Conservation (phyloP, 768 basidiomycete genomes). For the Rubroboletus satanas region DNA sequence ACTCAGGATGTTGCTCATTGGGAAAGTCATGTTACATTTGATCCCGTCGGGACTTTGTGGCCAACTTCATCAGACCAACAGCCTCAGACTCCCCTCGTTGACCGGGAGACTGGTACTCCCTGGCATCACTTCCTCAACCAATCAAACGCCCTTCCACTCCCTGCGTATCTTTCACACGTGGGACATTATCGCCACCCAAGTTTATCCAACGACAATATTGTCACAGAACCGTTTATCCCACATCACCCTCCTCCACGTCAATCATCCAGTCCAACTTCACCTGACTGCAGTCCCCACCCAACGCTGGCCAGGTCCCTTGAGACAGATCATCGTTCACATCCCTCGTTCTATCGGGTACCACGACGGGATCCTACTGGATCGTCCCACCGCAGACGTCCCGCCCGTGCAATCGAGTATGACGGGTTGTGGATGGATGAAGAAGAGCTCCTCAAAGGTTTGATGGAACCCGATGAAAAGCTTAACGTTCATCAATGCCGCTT, state of each 20-base stretch:
- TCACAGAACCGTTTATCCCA: background rate
- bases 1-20: too few species aligned
- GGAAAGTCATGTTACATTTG: background rate
- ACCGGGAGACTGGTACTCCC: background rate
- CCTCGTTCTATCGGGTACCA: background rate
- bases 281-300: background rate
- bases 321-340: too few species aligned
- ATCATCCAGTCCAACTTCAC: background rate
- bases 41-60: background rate
- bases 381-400: background rate
- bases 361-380: background rate
- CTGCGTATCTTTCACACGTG: background rate
- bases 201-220: background rate
- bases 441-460: conserved; percentile 5
- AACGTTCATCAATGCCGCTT: conserved; percentile 10
- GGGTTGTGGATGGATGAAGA: conserved; percentile 12
- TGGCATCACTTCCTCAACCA: background rate
- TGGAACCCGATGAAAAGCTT: background rate
- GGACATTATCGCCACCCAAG: background rate
- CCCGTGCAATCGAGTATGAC: conserved; percentile 3
- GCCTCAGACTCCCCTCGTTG: background rate
- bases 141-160: background rate
- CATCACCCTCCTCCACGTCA: background rate
- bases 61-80: background rate
- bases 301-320: background rate